Conservation (phyloP, 2,329 filamentous ascomycete genomes). For the Nothophoma quercina region DNA sequence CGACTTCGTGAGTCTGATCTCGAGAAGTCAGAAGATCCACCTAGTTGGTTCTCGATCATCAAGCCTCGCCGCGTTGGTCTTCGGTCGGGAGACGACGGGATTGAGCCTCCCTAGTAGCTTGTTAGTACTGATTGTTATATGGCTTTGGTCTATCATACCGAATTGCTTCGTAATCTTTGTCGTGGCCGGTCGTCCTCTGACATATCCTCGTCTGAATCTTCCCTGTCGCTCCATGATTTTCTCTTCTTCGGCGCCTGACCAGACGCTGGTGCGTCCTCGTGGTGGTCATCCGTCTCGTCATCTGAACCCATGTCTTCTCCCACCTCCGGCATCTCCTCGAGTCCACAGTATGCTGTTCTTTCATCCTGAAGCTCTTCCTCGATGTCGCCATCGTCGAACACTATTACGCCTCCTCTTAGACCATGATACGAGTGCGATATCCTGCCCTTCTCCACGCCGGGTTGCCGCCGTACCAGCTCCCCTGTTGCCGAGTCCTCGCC, state of each 20-base stretch:
- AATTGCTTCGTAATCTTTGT: conserved; percentile 87
- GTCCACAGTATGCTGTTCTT: conserved; percentile 81
- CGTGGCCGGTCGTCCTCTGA: conserved; percentile 78
- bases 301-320: conserved; percentile 74
- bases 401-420: conserved; percentile 85
- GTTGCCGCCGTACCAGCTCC: conserved; percentile 60
- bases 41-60: conserved; percentile 39
- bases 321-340: conserved; percentile 89
- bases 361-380: conserved; percentile 79
- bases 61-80: conserved; percentile 69
- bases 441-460: conserved; percentile 75
- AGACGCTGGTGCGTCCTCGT: conserved; percentile 43
- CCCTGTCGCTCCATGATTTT: conserved; percentile 62
- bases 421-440: conserved; percentile 76
- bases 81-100: conserved; percentile 71
- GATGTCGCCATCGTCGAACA: conserved; percentile 96
- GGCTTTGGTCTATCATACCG: conserved; percentile 61
- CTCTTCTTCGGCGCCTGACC: conserved; percentile 49
- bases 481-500: conserved; percentile 56
- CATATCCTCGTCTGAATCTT: conserved; percentile 67
- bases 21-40: conserved; percentile 50
- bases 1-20: conserved; percentile 50
- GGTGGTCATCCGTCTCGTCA: conserved; percentile 58
- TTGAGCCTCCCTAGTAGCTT: conserved; percentile 59
- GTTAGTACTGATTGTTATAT: conserved; percentile 9